These are phyloP conservation scores for Boletellus ananas DNA, from an alignment of 768 basidiomycete genomes.

Conservation along the genomic window DNA sequence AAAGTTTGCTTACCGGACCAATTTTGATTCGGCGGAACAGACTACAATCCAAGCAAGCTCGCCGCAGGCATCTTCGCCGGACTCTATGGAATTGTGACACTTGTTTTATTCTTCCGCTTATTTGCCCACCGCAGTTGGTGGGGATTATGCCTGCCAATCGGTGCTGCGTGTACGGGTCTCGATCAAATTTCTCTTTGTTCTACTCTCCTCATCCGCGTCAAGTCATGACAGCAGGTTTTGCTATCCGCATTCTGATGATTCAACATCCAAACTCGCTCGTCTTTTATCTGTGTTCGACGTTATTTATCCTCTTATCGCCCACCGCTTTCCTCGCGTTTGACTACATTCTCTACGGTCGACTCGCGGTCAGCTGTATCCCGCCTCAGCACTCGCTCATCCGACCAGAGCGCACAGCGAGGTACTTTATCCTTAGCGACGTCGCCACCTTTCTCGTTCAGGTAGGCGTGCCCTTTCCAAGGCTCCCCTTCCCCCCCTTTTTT, in stretches of 20 bases:
- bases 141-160: slow-evolving; percentile 32
- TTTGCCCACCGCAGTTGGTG: slow-evolving; percentile 25
- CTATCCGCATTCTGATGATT: slow-evolving; percentile 11
- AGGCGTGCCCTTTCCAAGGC: neutral
- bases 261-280: neutral
- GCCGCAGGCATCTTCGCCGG: slow-evolving; percentile 21
- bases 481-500: no score
- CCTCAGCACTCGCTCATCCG: slow-evolving; percentile 20
- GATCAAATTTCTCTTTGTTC: neutral
- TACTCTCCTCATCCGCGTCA: slow-evolving; percentile 2
- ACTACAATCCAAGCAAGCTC: slow-evolving; percentile 22
- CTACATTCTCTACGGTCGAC: slow-evolving; percentile 31
- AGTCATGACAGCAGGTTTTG: slow-evolving; percentile 23
- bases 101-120: slow-evolving; percentile 18
- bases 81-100: slow-evolving; percentile 16
- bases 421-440: slow-evolving; percentile 28
- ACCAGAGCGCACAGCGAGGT: slow-evolving; percentile 22
- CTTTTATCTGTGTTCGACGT: slow-evolving; percentile 12
- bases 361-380: slow-evolving; percentile 18
- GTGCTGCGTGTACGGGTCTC: slow-evolving; percentile 17
- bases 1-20: neutral
- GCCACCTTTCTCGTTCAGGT: slow-evolving; percentile 30
- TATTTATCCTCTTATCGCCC: slow-evolving; percentile 27
- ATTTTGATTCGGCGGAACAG: slow-evolving; percentile 8
- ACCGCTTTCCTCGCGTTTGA: slow-evolving; percentile 32